phyloP scores from a whole-genome alignment of 1,284 basidiomycete genomes.

The Fomitopsis pinicola region DNA sequence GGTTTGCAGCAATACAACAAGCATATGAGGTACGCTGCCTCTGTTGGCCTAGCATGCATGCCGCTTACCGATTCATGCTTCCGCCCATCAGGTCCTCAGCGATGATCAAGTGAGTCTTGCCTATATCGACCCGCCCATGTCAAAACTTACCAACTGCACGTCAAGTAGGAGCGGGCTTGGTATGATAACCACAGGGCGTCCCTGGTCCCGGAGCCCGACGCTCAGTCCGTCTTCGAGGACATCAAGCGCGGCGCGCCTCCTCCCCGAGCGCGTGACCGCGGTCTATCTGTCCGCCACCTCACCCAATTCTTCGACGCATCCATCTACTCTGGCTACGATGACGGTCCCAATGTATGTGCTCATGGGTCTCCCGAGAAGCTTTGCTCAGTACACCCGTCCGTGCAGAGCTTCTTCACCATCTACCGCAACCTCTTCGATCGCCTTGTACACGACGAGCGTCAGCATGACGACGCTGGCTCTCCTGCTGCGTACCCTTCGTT shows the following conservation, averaged over 20 bases:
- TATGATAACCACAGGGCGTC: conserved; percentile 94
- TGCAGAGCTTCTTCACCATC: conserved; percentile 86
- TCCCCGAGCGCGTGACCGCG: conserved; percentile 71
- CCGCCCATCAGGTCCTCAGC: conserved; percentile 61
- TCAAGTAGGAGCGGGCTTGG: conserved; percentile 91
- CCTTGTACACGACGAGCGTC: conserved; percentile 78
- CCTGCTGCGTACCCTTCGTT: conserved; percentile 73
- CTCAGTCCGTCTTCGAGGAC: conserved; percentile 79
- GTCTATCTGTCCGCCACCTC: conserved; percentile 78
- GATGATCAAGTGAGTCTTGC: conserved; percentile 77
- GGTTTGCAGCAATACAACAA: conserved; percentile 88
- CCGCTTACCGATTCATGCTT: conserved; percentile 4
- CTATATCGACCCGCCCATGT: conserved; percentile 1
- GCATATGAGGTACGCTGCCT: conserved; percentile 77
- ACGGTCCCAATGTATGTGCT: conserved; percentile 61
- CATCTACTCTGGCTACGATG: conserved; percentile 70
- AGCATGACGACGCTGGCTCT: conserved; percentile 40
- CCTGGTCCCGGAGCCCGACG: conserved; percentile 81
- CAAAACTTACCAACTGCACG: conserved; percentile 6
- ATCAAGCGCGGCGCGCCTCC: conserved; percentile 71
- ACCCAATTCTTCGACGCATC: conserved; percentile 83
- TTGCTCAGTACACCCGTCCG: background rate
- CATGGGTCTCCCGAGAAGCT: background rate
- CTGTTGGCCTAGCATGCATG: background rate
- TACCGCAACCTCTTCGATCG: conserved; percentile 88